Evolutionary conservation across 2,329 filamentous ascomycete genomes (phyloP), one percentile per base, ranked within the genome.

Genomic region (Chrysosporium queenslandicum): DNA sequence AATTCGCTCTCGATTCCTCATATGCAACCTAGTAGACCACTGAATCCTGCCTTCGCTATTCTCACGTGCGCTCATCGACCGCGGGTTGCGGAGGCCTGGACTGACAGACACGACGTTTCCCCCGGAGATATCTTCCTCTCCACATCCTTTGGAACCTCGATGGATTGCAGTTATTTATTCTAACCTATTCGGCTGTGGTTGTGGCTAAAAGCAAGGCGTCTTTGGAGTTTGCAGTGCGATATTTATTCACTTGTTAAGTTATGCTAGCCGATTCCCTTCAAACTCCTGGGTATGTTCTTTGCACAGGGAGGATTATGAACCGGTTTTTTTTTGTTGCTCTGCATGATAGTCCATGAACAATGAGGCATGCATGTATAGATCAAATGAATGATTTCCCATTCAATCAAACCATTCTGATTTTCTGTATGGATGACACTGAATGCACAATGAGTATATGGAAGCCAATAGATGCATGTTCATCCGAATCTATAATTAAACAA

Each of bases 141-240:
- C 16, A 23, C 30, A 7, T 18, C 29, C 25, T 21, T 39, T 3
- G 27, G 40, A n/a, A 36, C 18, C 12, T 29, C 23, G 40, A 30
- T 37, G 21, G 49, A 45, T 47, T 21, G 40, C 32, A 47, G 27
- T 32, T 41, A 25, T 25, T 41, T 36, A 30, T 40, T 46, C 21
- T 16, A 40, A 42, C 29, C 47, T 25, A 45, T 50, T 55, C 55
- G 55, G 56, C 43, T 54, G 55, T 47, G 53, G 52, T 47, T 52
- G 25, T 46, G 39, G 49, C 39, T 51, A 57, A 57, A 56, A 56
- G 52, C 53, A 57, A 56, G 57, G 57, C 57, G 57, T 58, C 53
- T 46, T 53, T 51, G 57, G 57, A 56, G 57, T 58, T 55, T 53
- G 39, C 25, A 39, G 16, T 55, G 36, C 40, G n/a, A 11, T 27